Conservation (phyloP, 2,329 filamentous ascomycete genomes). For the Grosmannia serpens region DNA sequence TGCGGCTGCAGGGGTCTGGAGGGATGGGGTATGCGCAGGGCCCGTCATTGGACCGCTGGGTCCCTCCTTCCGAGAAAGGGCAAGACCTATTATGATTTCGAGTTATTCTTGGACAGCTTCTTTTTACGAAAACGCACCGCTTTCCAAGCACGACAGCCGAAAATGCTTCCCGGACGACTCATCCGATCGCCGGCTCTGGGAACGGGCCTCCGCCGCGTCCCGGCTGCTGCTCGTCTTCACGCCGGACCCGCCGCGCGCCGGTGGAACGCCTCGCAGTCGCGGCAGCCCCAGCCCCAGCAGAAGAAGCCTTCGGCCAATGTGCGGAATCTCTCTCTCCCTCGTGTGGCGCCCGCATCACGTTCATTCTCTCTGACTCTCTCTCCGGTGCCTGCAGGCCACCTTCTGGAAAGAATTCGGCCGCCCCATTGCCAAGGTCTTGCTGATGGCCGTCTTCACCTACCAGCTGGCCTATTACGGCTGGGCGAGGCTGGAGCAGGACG, state of each 20-base stretch:
- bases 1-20: background rate
- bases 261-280: background rate
- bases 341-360: background rate
- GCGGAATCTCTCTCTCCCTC: background rate
- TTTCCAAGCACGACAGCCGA: background rate
- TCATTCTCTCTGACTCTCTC: background rate
- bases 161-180: background rate
- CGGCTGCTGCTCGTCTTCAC: background rate
- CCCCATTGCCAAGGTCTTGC: slow-evolving; percentile 61
- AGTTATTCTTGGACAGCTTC: background rate
- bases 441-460: slow-evolving; percentile 67
- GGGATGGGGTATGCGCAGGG: slow-evolving; percentile 2
- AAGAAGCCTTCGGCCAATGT: background rate
- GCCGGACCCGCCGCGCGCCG: background rate
- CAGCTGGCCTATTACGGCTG: slow-evolving; percentile 66
- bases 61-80: background rate
- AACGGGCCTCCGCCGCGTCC: background rate
- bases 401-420: slow-evolving; percentile 69
- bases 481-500: slow-evolving; percentile 62
- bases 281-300: background rate
- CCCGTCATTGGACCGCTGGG: slow-evolving; percentile 1
- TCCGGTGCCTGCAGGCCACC: slow-evolving; percentile 6
- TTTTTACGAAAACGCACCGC: background rate
- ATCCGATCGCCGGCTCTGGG: background rate
- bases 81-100: background rate